Conservation (phyloP, 495 filamentous ascomycete species). For the Daldinia bambusicola region DNA sequence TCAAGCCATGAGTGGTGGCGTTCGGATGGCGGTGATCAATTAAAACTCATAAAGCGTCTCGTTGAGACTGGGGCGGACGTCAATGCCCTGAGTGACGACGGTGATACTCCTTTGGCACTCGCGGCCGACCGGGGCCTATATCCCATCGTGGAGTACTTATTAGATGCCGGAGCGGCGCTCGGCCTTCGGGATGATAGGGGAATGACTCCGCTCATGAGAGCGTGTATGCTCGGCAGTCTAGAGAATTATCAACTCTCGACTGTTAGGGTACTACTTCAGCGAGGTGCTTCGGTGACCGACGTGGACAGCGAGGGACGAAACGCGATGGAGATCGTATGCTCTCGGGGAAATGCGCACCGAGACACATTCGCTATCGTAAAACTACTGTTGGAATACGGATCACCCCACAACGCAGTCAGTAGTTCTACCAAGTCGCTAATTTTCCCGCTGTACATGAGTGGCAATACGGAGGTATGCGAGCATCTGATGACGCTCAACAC, state of each 20-base stretch:
- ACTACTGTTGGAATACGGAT: constrained; percentile 13
- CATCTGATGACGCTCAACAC: neutral
- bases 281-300: constrained; percentile 8
- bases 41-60: constrained; percentile 9
- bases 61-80: constrained; percentile 15
- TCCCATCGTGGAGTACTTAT: constrained; percentile 33
- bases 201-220: constrained; percentile 27
- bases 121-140: constrained; percentile 5
- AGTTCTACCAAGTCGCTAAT: neutral
- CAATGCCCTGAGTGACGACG: neutral
- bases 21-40: neutral
- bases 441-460: neutral
- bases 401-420: neutral
- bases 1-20: neutral
- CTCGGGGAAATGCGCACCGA: neutral
- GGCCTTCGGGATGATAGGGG: neutral
- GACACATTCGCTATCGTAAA: constrained; percentile 3
- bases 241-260: neutral
- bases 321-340: constrained; percentile 16
- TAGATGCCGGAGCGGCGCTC: constrained; percentile 41
- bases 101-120: constrained; percentile 10
- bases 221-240: neutral
- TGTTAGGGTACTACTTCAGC: constrained; percentile 12
- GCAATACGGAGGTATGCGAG: neutral
- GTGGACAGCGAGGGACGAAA: neutral